Base-by-base conservation (phyloP, 768 basidiomycete genomes). In the Hericium coralloides region DNA sequence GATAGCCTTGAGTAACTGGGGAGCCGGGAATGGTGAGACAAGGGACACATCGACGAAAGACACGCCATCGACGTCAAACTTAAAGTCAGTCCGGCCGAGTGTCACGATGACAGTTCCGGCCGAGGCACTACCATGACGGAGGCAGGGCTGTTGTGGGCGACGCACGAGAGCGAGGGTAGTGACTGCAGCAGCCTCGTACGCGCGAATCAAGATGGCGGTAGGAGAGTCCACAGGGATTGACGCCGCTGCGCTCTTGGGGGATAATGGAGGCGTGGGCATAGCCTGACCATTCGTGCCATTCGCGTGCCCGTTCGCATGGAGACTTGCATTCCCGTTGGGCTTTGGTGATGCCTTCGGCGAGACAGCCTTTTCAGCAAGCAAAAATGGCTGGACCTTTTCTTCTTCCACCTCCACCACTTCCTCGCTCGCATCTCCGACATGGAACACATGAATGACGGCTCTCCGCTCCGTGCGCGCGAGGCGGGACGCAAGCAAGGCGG, bases 401-500 rank as follows among this genome's bases (percentile, higher is more conserved):
- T 84, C 84, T 9, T 78, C 63, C 14, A 89, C 71, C 61, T 85
- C 79, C 18, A 76, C 71, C 12, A 80, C 66, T 6, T 67, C 60
- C 25, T 77, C 74, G 15, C 71, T 69, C 20, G 72, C 67, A 2
- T 68, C 68, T 2, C 66, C 70, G 8, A 74, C 66, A 64, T 87
- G 84, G 70, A 93, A 97, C 14, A 80, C 84, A 67, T 98, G 95
- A 23, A 97, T 75, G n/a, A 95, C 90, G 5, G 86, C 84, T 63
- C 82, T 87, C 55, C 76, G 75, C 64, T 88, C 82, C 7, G 77
- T 69, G 38, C 78, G 78, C 0, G 95, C 91, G 52, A 98, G 72
- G 45, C 85, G 81, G 52, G 90, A 84, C 14, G 92, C 92, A 17
- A 98, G 79, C 38, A 98, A 73, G 22, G 92, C 89, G 69, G 98